Evolutionary conservation across 2,329 filamentous ascomycete genomes (phyloP).

Genomic region (Xylaria sp.): DNA sequence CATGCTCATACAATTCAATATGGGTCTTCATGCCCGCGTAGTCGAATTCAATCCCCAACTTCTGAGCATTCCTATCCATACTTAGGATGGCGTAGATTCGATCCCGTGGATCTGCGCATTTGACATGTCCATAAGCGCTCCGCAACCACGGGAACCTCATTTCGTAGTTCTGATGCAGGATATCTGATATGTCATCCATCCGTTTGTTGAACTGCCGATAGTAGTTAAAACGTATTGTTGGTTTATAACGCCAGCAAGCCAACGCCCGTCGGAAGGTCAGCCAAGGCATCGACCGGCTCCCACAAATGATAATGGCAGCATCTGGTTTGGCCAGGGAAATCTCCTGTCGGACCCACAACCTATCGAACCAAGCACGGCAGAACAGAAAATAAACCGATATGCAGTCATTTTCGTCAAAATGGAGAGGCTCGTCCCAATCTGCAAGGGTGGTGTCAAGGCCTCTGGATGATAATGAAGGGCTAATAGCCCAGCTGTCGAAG

Average conservation of each 20-base stretch:
- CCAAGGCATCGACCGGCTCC: background rate
- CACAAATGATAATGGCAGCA: background rate
- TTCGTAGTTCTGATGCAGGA: background rate
- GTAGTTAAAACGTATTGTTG: background rate
- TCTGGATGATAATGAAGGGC: background rate
- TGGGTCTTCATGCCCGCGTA: background rate
- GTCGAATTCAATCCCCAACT: background rate
- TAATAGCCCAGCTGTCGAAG: background rate
- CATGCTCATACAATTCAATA: background rate
- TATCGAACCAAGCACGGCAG: slow-evolving; percentile 34
- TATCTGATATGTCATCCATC: background rate
- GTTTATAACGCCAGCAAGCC: background rate
- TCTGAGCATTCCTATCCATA: background rate
- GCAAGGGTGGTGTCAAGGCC: background rate
- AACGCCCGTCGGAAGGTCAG: background rate
- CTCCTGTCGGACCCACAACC: slow-evolving; percentile 41
- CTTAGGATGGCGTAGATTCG: background rate
- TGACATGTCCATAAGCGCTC: background rate
- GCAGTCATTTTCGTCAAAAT: background rate
- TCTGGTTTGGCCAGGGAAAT: slow-evolving; percentile 30
- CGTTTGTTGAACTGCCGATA: background rate
- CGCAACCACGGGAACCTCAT: background rate
- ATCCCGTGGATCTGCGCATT: slow-evolving; percentile 3
- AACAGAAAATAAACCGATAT: slow-evolving; percentile 8
- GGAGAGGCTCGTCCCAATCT: background rate